Percentiles rank a stretch among this genome's conserved stretches.
Conservation (phyloP, 805 yeast genomes). For the Kodamaea lidongshanica region DNA sequence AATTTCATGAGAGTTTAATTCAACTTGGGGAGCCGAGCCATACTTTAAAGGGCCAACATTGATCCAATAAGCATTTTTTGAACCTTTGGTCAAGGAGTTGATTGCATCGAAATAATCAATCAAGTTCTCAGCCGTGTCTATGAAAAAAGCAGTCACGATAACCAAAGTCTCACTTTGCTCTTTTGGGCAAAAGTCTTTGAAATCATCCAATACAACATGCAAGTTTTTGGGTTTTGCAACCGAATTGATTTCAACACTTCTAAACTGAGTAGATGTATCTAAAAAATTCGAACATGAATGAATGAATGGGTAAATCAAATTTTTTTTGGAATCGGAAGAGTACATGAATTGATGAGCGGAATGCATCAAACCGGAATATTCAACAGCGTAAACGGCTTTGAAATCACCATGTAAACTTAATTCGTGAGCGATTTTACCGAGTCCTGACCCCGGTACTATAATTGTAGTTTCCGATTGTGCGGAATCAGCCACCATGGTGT, state of each 20-base stretch:
- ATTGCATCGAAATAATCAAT: constrained; percentile 70
- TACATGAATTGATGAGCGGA: constrained; percentile 58
- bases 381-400: constrained; percentile 62
- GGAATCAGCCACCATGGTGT: constrained; percentile 19
- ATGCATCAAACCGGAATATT: constrained; percentile 71
- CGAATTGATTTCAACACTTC: constrained; percentile 32
- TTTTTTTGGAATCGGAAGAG: constrained; percentile 10
- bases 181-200: constrained; percentile 43
- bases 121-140: constrained; percentile 88
- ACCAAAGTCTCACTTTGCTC: constrained; percentile 41
- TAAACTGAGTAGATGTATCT: constrained; percentile 42
- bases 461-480: constrained; percentile 41
- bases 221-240: constrained; percentile 43
- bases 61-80: constrained; percentile 64
- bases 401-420: constrained; percentile 35
- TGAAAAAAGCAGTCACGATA: constrained; percentile 66
- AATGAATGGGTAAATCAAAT: constrained; percentile 40
- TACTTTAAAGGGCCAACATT: constrained; percentile 90
- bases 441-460: constrained; percentile 83
- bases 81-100: constrained; percentile 28
- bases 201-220: constrained; percentile 53
- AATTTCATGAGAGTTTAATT: constrained; percentile 68
- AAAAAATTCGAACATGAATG: constrained; percentile 68
- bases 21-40: constrained; percentile 77
- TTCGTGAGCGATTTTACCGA: constrained; percentile 72